Base-by-base conservation (phyloP, 108 stramenopile genomes). In the Cyclostephanos tholiformis region DNA sequence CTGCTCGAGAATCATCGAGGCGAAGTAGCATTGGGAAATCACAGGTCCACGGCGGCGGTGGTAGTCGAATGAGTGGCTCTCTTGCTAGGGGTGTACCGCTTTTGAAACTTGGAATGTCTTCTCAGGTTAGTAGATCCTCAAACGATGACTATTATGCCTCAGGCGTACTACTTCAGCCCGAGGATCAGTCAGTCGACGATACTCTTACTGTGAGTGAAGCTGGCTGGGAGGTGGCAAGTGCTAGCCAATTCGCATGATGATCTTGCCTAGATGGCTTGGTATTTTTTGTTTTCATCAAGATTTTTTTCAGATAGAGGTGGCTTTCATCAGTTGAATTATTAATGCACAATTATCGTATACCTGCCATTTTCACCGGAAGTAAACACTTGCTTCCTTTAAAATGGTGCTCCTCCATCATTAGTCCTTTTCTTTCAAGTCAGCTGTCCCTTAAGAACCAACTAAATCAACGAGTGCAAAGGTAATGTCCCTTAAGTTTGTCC, bases 181-280 rank as follows among this genome's bases (percentile, higher is more conserved):
- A 43, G 6, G 25, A 53, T 43, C 23, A 66, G 14, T 66, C 48
- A 3, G 6, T 48, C 23, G 48, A 48, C 50, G 65, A 29, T 22
- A 66, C 20, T 14, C 25, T 50, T 4, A 50, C 48, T 17, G 23
- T 17, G 49, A 49, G 49, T 8, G 26, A 49, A 26, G 26, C n/a
- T 48, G 65, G 65, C 25, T 66, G 65, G 65, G 65, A 66, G 1
- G 35, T 29, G n/a, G 65, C 65, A 14, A 66, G 65, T 51, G 65
- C 48, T 26, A 66, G 65, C 25, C 65, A 66, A 49, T 66, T 27
- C 51, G 48, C 48, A 50, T 29, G 1, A 58, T 53, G 8, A 53
- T 51, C 20, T 51, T 17, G 36, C 6, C 6, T 4, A 36, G 6
- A 36, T 36, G 4, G 36, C 36, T n/a, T n/a, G n/a, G n/a, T n/a